phyloP scores from a whole-genome alignment of 352 stramenopile species.

The Pythium sukuiense region DNA sequence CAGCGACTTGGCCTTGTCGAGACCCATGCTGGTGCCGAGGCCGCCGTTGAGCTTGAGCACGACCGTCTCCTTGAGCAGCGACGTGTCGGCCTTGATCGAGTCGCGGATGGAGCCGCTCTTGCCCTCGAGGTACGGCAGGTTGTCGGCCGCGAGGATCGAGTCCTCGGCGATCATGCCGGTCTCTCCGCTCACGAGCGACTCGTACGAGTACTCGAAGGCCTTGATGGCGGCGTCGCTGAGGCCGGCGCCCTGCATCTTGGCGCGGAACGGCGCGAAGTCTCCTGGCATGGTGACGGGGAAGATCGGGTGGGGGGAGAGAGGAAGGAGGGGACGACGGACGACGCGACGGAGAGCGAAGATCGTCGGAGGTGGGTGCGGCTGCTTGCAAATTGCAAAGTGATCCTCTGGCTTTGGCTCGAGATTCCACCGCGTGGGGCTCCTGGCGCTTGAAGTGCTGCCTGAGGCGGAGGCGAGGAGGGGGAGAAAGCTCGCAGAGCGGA shows the following conservation, averaged over 20 bases:
- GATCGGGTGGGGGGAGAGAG: constrained; percentile 1
- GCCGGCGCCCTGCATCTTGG: constrained; percentile 96
- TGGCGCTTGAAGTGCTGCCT: constrained; percentile 7
- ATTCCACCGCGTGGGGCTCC: not conserved
- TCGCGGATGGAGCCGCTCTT: constrained; percentile 76
- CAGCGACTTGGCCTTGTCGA: constrained; percentile 96
- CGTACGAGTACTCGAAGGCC: constrained; percentile 97
- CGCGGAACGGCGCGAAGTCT: constrained; percentile 81
- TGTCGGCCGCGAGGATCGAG: constrained; percentile 88
- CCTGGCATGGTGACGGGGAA: constrained; percentile 36
- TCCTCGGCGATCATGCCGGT: constrained; percentile 97
- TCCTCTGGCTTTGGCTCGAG: not conserved
- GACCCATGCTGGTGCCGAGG: constrained; percentile 85
- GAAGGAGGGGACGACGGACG: constrained; percentile 7
- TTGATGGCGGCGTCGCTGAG: constrained; percentile 95
- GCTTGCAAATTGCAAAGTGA: constrained; percentile 29
- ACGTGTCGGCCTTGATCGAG: constrained; percentile 62
- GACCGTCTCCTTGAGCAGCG: constrained; percentile 82
- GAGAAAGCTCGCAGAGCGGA: constrained; percentile 8
- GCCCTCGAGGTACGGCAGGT: constrained; percentile 81
- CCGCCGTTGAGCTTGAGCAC: constrained; percentile 89
- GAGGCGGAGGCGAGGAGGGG: not conserved
- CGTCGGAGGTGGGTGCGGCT: constrained; percentile 6
- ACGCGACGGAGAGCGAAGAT: constrained; percentile 23
- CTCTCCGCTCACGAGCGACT: constrained; percentile 92